Conservation (phyloP, 2,329 filamentous ascomycete species). For the Aspergillus pseudotamarii region DNA sequence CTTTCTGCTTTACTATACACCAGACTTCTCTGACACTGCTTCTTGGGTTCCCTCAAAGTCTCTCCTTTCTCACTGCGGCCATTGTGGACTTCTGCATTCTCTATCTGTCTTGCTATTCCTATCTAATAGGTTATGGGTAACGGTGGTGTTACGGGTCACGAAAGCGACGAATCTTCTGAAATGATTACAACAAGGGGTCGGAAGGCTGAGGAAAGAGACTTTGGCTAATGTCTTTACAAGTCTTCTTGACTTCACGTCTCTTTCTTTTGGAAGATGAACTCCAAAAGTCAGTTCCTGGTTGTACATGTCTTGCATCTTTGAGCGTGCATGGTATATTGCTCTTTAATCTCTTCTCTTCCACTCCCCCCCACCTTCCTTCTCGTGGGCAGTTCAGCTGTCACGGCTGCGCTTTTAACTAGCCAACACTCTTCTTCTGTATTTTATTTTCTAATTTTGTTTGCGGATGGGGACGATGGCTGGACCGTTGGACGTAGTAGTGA, state of each 20-base stretch:
- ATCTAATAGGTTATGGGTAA: slow-evolving; percentile 24
- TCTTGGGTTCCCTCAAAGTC: not conserved
- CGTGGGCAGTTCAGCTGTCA: not conserved
- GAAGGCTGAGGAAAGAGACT: not conserved
- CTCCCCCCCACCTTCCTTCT: slow-evolving; percentile 22
- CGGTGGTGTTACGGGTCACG: slow-evolving; percentile 41
- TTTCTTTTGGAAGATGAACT: slow-evolving; percentile 18
- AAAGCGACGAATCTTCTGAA: slow-evolving; percentile 37
- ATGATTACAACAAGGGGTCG: slow-evolving; percentile 23
- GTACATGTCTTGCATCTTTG: slow-evolving; percentile 38
- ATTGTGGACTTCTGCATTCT: slow-evolving; percentile 7
- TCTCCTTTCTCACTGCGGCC: not conserved
- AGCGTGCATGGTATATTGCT: slow-evolving; percentile 38
- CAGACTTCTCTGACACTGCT: slow-evolving; percentile 9
- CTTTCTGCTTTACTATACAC: slow-evolving; percentile 7
- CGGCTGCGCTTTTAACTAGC: not conserved
- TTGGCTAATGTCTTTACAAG: not conserved
- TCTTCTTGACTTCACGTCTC: slow-evolving; percentile 11
- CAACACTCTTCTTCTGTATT: slow-evolving; percentile 8
- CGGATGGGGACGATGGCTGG: slow-evolving; percentile 7
- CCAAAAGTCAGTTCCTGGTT: slow-evolving; percentile 30
- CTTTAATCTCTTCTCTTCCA: slow-evolving; percentile 25
- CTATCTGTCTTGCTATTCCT: slow-evolving; percentile 17
- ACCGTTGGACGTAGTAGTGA: not conserved
- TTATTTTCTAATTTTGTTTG: slow-evolving; percentile 13